These are phyloP conservation scores for Carex cristatella DNA, from an alignment of 176 grass and related monocot genomes.

Conservation along the genomic window DNA sequence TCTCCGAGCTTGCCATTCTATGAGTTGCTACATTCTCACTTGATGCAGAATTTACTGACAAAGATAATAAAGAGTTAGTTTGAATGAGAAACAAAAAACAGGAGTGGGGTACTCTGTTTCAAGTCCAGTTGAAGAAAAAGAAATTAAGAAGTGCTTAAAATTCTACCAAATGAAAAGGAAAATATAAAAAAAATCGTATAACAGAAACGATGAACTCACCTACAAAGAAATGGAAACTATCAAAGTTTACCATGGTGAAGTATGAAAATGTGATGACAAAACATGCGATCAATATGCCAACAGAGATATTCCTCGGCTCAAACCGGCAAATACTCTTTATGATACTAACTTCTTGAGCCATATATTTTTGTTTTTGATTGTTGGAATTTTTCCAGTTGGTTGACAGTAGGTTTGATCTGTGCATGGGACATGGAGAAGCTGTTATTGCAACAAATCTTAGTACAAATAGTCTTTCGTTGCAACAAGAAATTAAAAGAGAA, in stretches of 20 bases:
- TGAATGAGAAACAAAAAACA: background rate
- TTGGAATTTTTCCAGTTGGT: background rate
- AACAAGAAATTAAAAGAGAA: background rate
- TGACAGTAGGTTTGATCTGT: background rate
- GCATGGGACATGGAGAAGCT: background rate
- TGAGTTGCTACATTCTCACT: background rate
- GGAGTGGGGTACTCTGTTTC: background rate
- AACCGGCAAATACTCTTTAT: background rate
- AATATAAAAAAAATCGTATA: too few relatives aligned
- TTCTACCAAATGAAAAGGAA: too few relatives aligned
- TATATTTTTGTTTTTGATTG: background rate
- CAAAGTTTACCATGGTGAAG: background rate
- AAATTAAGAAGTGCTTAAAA: too few relatives aligned
- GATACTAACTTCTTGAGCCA: background rate
- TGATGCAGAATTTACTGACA: conserved; percentile 13
- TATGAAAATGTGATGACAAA: background rate
- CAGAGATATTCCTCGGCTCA: background rate
- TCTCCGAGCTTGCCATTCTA: background rate
- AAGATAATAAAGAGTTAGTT: background rate
- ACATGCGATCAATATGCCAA: background rate
- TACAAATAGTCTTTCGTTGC: background rate
- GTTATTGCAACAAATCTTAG: background rate
- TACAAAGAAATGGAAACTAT: background rate
- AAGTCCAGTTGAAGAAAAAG: background rate
- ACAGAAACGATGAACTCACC: background rate